Evolutionary conservation across 1,284 basidiomycete species (phyloP).

Genomic region (Leccinum griseonigrum): DNA sequence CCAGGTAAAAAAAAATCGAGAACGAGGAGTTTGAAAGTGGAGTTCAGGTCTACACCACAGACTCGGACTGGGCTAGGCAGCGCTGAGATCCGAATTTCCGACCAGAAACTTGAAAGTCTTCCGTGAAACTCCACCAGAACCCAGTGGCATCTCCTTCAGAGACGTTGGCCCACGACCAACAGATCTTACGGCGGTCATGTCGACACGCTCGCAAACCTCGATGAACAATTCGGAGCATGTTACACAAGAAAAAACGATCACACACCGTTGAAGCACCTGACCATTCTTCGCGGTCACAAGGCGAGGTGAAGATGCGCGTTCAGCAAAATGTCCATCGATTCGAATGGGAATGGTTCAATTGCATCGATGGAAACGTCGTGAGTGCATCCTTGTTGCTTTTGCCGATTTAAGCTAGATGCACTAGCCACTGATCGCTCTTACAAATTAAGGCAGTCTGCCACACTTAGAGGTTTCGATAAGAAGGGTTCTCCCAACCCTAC

Average conservation of each 20-base stretch:
- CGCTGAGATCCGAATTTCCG: no score
- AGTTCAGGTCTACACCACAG: no score
- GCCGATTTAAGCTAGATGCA: background rate
- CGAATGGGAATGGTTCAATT: background rate
- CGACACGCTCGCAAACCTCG: no score
- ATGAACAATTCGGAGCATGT: background rate
- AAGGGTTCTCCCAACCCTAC: background rate
- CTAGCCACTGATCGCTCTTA: constrained; percentile 5
- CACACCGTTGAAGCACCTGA: background rate
- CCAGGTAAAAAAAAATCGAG: background rate
- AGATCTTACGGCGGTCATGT: no score
- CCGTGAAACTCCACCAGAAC: no score
- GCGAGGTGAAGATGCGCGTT: background rate
- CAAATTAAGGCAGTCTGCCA: background rate
- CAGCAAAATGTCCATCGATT: background rate
- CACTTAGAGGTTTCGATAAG: background rate
- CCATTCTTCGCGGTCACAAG: background rate
- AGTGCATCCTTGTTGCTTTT: background rate
- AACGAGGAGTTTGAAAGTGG: background rate
- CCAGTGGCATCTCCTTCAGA: no score
- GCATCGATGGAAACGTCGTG: background rate
- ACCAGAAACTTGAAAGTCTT: no score
- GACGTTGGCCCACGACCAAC: no score
- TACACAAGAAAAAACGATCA: background rate
- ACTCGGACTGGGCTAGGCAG: no score